Percentiles rank a stretch among this genome's conserved stretches.
These are phyloP conservation scores for Botrytis porri DNA, from an alignment of 2,329 filamentous ascomycete species.

Conservation along the genomic window DNA sequence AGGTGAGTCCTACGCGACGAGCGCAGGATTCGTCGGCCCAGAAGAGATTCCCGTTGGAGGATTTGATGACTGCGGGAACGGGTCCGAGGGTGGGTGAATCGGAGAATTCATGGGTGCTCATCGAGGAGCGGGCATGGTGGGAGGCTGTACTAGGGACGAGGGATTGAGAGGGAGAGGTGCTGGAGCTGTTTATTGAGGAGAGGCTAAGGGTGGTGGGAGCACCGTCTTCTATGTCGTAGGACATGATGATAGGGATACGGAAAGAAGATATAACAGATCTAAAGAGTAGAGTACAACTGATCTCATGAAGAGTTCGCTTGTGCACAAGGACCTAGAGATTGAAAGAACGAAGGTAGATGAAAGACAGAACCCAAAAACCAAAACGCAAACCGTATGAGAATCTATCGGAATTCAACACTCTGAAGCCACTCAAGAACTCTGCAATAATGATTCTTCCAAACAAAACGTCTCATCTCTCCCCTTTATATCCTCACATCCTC, in stretches of 20 bases:
- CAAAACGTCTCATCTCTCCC: neutral
- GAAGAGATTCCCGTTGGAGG: conserved; percentile 30
- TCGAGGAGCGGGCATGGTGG: neutral
- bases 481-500: neutral
- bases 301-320: neutral
- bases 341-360: neutral
- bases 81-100: neutral
- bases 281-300: neutral
- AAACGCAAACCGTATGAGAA: neutral
- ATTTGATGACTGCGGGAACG: conserved; percentile 32
- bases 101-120: neutral
- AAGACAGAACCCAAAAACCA: neutral
- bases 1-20: conserved; percentile 29
- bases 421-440: neutral
- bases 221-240: neutral
- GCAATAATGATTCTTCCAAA: neutral
- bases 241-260: neutral
- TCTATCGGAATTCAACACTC: neutral
- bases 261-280: neutral
- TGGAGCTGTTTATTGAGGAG: neutral
- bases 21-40: conserved; percentile 32
- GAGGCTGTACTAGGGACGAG: neutral
- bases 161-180: neutral
- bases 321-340: neutral
- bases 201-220: neutral